Conservation (phyloP, 2,329 filamentous ascomycete genomes). For the Monilinia fructicola region DNA sequence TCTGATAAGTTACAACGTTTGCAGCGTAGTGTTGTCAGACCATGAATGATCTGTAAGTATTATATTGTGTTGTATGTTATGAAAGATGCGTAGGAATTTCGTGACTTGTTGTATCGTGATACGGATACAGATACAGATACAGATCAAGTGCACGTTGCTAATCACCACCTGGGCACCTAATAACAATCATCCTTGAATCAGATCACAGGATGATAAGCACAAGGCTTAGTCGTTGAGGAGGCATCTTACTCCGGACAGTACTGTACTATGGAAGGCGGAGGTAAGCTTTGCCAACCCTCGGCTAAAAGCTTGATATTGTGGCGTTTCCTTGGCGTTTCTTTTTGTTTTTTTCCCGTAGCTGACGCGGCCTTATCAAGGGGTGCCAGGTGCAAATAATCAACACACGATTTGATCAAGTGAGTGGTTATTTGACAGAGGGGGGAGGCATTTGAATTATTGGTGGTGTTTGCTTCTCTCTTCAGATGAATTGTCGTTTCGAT, state of each 20-base stretch:
- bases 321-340: neutral
- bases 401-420: neutral
- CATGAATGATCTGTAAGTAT: neutral
- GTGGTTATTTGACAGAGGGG: too few relatives aligned
- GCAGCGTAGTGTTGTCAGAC: neutral
- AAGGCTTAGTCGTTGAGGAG: neutral
- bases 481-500: too few relatives aligned
- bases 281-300: constrained; percentile 14
- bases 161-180: neutral
- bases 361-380: constrained; percentile 15
- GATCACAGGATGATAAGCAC: neutral
- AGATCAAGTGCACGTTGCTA: neutral
- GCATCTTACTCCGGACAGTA: too few relatives aligned
- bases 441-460: neutral
- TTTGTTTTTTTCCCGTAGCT: neutral
- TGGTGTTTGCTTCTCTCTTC: neutral
- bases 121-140: neutral
- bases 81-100: too few relatives aligned
- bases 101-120: neutral
- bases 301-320: constrained; percentile 8
- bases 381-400: neutral
- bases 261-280: neutral
- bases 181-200: neutral
- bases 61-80: too few relatives aligned
- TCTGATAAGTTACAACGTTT: neutral